Percentiles rank a stretch among this genome's conserved stretches.
phyloP scores from a whole-genome alignment of 1,284 basidiomycete genomes.

The Anthracocystis panici-leucophaei region DNA sequence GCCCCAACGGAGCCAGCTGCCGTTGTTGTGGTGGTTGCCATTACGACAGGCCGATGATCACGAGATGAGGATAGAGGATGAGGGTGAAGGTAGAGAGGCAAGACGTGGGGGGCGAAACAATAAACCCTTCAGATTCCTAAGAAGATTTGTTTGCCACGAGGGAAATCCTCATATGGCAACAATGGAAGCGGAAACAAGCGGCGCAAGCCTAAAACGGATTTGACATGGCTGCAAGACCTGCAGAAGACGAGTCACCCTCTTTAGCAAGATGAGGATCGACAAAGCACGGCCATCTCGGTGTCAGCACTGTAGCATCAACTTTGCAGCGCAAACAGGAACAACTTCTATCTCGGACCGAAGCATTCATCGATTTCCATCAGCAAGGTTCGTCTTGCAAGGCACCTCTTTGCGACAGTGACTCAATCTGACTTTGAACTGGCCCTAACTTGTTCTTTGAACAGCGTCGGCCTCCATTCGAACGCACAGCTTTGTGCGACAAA shows the following conservation, averaged over 20 bases:
- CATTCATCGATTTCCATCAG: conserved; percentile 2
- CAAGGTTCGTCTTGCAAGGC: background rate
- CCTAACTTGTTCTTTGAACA: no score
- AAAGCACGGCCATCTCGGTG: background rate
- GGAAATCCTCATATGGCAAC: background rate
- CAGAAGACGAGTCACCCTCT: conserved; percentile 9
- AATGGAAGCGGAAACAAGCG: conserved; percentile 11
- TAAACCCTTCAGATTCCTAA: background rate
- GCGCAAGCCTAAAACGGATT: conserved; percentile 8
- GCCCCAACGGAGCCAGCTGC: conserved; percentile 1
- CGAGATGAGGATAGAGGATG: background rate
- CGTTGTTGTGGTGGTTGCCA: conserved; percentile 8
- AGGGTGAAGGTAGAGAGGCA: conserved; percentile 1
- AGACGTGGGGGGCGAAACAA: background rate
- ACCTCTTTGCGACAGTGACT: no score
- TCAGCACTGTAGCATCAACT: no score
- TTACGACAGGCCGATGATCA: background rate
- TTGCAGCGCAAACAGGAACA: background rate
- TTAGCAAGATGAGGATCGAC: background rate
- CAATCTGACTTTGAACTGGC: background rate
- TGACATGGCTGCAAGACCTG: no score
- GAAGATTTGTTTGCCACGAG: conserved; percentile 8
- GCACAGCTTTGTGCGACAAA: no score
- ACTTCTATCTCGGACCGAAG: background rate
- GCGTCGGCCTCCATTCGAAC: no score